Evolutionary conservation across 2,329 filamentous ascomycete genomes (phyloP), one percentile per base, ranked within the genome.

Genomic region (Colletotrichum echinochloae): DNA sequence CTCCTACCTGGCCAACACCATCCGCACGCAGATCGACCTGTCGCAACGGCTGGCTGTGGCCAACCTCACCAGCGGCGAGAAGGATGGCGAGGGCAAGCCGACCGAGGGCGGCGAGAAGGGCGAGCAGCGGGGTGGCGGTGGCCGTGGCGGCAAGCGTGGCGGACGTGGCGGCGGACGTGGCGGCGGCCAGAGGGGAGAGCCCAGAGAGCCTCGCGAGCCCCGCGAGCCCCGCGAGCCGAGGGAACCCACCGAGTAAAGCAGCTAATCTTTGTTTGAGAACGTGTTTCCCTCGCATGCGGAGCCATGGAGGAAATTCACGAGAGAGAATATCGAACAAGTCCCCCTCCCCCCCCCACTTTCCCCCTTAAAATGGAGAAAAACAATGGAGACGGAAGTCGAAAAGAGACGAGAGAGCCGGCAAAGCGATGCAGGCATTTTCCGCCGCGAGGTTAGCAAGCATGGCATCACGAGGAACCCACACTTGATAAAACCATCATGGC

Each of bases 11-110:
- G 94, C 96, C 81, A 99, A 98, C 88, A 98, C 94, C 75, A 97
- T 98, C 84, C 94, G 95, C 82, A 98, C 95, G 76, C 96, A 99
- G 86, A 98, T 99, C 85, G 96, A 98, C 79, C 90, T 99, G 70
- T 97, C 95, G 74, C 97, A 98, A 88, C 90, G 95, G 74, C 87
- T 99, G 78, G 95, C 95, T 64, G 96, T 91, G n/a, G 90, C 92
- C 74, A 88, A 88, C 76, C 86, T 95, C 46, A 81, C 83, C 54
- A 81, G 76, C 73, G 80, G 78, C 73, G 87, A 87, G 51, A 86
- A 86, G 77, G 84, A 85, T 23, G 82, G 80, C 54, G 85, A 87
- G 76, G 80, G 79, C 73, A 87, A 84, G 81, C 75, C 75, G 26
- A 74, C 66, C 54, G 84, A 84, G 49, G 79, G 79, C 59, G 84